Conservation (phyloP, 1,139 yeast genomes). For the Magnusiomyces sp. region DNA sequence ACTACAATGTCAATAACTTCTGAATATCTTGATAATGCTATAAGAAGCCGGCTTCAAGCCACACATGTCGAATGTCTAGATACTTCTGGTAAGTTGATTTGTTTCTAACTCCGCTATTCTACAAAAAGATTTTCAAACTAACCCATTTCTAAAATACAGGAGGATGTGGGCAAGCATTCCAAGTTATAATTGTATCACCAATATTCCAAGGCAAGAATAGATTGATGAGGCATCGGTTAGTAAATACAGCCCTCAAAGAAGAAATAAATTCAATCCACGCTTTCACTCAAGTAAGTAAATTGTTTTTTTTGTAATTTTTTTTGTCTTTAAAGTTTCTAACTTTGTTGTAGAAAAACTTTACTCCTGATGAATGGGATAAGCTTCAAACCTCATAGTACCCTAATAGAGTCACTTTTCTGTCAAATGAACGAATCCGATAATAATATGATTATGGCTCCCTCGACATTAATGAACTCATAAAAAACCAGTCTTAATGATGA, state of each 20-base stretch:
- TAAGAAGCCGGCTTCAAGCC: constrained; percentile 30
- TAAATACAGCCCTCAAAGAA: constrained; percentile 67
- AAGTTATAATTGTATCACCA: constrained; percentile 69
- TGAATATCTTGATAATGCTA: constrained; percentile 26
- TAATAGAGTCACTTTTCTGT: no score
- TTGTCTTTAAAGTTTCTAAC: no score
- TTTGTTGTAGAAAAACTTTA: no score
- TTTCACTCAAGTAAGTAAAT: constrained; percentile 83
- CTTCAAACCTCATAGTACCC: no score
- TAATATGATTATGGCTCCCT: no score
- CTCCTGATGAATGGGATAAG: no score
- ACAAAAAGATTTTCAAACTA: neutral
- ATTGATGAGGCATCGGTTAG: constrained; percentile 76
- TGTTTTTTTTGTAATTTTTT: no score
- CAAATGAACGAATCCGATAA: no score
- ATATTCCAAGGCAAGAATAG: constrained; percentile 74
- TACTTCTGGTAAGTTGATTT: constrained; percentile 29
- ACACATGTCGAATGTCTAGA: constrained; percentile 32
- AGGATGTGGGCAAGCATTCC: constrained; percentile 84
- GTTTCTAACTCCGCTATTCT: no score
- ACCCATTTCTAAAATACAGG: constrained; percentile 36
- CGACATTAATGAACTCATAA: no score
- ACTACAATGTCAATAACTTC: constrained; percentile 17
- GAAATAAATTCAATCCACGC: constrained; percentile 88
- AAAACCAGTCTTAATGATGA: no score